phyloP scores from a whole-genome alignment of 139 green algal genomes.

The Coelastrella sp. region DNA sequence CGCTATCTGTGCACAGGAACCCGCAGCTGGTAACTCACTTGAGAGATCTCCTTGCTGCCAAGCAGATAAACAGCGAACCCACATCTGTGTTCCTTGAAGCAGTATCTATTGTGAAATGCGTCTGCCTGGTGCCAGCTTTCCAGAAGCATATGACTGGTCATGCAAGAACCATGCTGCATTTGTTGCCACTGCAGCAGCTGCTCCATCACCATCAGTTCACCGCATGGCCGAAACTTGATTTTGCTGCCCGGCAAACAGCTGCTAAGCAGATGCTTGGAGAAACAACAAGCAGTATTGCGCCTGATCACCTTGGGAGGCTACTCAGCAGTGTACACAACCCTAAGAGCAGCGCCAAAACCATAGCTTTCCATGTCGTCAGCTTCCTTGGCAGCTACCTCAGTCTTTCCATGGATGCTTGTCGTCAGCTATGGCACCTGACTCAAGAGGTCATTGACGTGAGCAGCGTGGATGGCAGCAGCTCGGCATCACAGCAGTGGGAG shows the following conservation, averaged over 20 bases:
- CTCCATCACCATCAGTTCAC: not conserved
- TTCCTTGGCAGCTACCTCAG: not conserved
- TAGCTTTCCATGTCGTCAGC: not conserved
- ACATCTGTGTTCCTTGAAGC: not conserved
- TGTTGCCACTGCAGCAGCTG: slow-evolving; percentile 17
- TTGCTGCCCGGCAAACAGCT: not conserved
- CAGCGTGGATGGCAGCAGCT: slow-evolving; percentile 10
- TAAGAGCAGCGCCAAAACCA: not conserved
- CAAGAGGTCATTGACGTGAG: not conserved
- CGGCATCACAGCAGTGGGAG: slow-evolving; percentile 14
- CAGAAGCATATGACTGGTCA: not conserved
- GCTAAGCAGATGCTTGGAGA: not conserved
- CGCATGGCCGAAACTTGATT: not conserved
- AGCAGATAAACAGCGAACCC: not conserved
- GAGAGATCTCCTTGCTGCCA: not conserved
- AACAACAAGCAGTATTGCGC: too few relatives aligned
- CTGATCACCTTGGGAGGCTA: too few relatives aligned
- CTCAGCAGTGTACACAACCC: not conserved
- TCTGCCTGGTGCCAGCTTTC: not conserved
- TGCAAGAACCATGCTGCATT: not conserved
- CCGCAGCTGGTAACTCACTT: not conserved
- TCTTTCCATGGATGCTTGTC: too few relatives aligned
- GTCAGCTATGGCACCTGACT: not conserved
- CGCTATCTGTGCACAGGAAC: not conserved
- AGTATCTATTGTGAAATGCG: slow-evolving; percentile 6